Conservation (phyloP, 441 rosid species). For the Brassica hybrid region DNA sequence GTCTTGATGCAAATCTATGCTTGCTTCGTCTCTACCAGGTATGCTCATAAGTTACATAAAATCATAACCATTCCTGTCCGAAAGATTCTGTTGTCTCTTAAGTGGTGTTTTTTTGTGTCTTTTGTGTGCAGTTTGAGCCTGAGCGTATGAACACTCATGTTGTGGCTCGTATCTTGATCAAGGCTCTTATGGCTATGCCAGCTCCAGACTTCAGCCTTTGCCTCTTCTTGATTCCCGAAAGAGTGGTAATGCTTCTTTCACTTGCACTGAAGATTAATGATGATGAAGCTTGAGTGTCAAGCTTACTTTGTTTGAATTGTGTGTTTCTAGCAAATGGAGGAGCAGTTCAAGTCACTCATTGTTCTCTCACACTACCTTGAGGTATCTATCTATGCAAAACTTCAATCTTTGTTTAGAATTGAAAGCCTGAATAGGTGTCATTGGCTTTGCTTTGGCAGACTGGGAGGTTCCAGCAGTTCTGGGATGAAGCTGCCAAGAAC, state of each 20-base stretch:
- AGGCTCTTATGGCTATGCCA: conserved; percentile 4
- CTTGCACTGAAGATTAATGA: not conserved
- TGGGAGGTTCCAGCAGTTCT: conserved; percentile 88
- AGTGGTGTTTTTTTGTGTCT: not conserved
- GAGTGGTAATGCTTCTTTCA: not conserved
- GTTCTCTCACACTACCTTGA: conserved; percentile 91
- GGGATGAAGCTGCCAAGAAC: conserved; percentile 96
- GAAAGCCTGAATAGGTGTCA: not conserved
- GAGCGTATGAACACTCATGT: conserved; percentile 3
- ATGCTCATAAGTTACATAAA: not conserved
- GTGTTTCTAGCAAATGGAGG: conserved; percentile 86
- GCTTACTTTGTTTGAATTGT: not conserved
- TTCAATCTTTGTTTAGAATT: not conserved
- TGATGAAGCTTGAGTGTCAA: not conserved
- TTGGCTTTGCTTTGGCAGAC: conserved; percentile 69
- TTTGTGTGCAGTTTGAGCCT: not conserved
- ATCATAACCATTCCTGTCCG: not conserved
- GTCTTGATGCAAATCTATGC: not conserved
- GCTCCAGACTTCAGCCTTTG: not conserved
- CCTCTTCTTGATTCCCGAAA: conserved; percentile 3
- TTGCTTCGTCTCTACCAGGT: conserved; percentile 51
- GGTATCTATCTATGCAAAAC: conserved; percentile 48
- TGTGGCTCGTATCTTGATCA: not conserved
- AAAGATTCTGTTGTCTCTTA: not conserved
- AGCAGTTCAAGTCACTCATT: conserved; percentile 82